These are phyloP conservation scores for Phytophthora rubi DNA, from an alignment of 352 stramenopile genomes.

Conservation along the genomic window DNA sequence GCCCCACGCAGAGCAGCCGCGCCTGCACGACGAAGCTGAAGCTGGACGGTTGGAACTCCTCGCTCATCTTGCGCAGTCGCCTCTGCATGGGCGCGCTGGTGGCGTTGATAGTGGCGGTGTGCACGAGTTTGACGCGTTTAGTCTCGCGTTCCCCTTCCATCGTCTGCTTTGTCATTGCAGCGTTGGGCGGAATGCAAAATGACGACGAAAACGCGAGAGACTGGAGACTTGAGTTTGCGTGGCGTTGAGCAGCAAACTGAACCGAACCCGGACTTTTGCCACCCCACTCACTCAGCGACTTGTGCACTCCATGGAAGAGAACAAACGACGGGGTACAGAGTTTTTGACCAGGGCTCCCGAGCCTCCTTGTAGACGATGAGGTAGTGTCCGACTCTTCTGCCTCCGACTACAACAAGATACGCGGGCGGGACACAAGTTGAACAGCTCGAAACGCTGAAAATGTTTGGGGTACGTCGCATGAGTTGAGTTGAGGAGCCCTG, in stretches of 20 bases:
- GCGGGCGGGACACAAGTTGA: not conserved
- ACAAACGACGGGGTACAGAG: slow-evolving; percentile 16
- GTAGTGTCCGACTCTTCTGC: slow-evolving; percentile 24
- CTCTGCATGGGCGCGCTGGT: slow-evolving; percentile 41
- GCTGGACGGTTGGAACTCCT: slow-evolving; percentile 54
- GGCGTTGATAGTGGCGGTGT: slow-evolving; percentile 16
- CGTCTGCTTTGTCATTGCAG: slow-evolving; percentile 33
- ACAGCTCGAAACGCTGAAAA: slow-evolving; percentile 13
- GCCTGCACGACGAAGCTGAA: slow-evolving; percentile 57
- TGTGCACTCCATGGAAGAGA: slow-evolving; percentile 20
- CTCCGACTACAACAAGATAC: slow-evolving; percentile 35
- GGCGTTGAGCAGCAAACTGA: slow-evolving; percentile 38
- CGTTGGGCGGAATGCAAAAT: slow-evolving; percentile 31
- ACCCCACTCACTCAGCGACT: slow-evolving; percentile 3
- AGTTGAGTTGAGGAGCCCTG: slow-evolving; percentile 28
- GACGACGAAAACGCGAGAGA: slow-evolving; percentile 28
- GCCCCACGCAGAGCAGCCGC: slow-evolving; percentile 60
- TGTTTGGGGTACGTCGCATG: slow-evolving; percentile 11
- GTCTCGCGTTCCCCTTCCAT: slow-evolving; percentile 30
- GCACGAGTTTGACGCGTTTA: slow-evolving; percentile 41
- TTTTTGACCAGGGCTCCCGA: not conserved
- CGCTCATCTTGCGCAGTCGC: slow-evolving; percentile 67
- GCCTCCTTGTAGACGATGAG: not conserved
- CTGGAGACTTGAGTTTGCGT: slow-evolving; percentile 36
- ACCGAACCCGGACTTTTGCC: slow-evolving; percentile 32